These are phyloP conservation scores for Sutorius eximius DNA, from an alignment of 1,284 basidiomycete species.

Conservation along the genomic window DNA sequence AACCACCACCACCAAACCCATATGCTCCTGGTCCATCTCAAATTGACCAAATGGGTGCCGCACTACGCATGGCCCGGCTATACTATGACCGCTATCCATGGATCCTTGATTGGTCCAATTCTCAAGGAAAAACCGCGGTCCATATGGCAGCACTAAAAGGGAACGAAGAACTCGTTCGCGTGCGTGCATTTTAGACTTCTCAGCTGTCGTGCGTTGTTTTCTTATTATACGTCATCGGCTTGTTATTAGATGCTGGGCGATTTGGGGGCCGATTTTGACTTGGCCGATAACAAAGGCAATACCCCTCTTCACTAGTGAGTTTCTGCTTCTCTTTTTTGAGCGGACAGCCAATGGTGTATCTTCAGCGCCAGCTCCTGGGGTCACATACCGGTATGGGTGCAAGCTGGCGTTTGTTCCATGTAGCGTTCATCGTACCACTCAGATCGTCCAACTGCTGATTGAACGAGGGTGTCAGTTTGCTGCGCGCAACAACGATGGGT, in stretches of 20 bases:
- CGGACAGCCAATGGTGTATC: conserved; percentile 9
- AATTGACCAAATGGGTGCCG: conserved; percentile 65
- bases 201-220: conserved; percentile 13
- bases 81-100: conserved; percentile 83
- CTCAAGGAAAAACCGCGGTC: conserved; percentile 84
- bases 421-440: conserved; percentile 18
- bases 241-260: conserved; percentile 78
- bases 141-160: conserved; percentile 88
- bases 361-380: conserved; percentile 82
- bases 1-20: conserved; percentile 49
- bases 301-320: conserved; percentile 90
- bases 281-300: conserved; percentile 89
- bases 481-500: conserved; percentile 86
- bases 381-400: conserved; percentile 60
- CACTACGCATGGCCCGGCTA: conserved; percentile 75
- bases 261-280: conserved; percentile 82
- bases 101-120: conserved; percentile 88
- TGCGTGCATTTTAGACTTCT: conserved; percentile 40
- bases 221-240: conserved; percentile 20
- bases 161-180: conserved; percentile 83
- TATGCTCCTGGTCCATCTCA: conserved; percentile 49
- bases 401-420: conserved; percentile 9
- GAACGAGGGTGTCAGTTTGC: conserved; percentile 83
- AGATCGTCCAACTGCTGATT: conserved; percentile 85
- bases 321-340: not conserved